phyloP scores from a whole-genome alignment of 2,329 filamentous ascomycete genomes.

The Aspergillus fumigatiaffinis region DNA sequence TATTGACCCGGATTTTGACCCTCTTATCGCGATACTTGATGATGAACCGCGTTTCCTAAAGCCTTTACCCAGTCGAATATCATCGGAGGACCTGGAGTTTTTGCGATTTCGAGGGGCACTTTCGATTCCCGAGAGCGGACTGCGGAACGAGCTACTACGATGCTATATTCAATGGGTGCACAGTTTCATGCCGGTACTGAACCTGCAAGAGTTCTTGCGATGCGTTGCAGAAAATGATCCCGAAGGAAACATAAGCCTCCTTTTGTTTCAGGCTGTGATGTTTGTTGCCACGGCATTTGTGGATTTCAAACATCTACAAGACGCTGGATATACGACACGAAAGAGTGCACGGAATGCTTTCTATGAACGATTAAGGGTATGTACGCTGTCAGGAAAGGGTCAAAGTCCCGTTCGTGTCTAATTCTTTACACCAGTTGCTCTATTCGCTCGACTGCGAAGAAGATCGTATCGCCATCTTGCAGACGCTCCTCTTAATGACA shows the following conservation, averaged over 20 bases:
- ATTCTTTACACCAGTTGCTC: slow-evolving; percentile 55
- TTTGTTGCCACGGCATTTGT: slow-evolving; percentile 83
- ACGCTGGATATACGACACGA: slow-evolving; percentile 69
- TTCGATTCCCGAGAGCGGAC: slow-evolving; percentile 60
- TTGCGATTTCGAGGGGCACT: slow-evolving; percentile 76
- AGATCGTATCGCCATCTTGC: slow-evolving; percentile 77
- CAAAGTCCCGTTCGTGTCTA: not conserved
- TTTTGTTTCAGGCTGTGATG: slow-evolving; percentile 90
- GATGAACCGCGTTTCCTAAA: slow-evolving; percentile 63
- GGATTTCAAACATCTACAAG: slow-evolving; percentile 66
- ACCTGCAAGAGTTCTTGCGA: slow-evolving; percentile 53
- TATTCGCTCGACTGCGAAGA: slow-evolving; percentile 91
- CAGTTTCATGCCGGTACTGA: slow-evolving; percentile 83
- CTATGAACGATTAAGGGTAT: slow-evolving; percentile 75
- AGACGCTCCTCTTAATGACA: slow-evolving; percentile 80
- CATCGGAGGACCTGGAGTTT: slow-evolving; percentile 73
- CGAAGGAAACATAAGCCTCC: slow-evolving; percentile 66
- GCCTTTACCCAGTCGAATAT: slow-evolving; percentile 68
- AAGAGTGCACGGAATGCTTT: slow-evolving; percentile 79
- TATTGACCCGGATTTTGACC: slow-evolving; percentile 37
- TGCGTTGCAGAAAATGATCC: slow-evolving; percentile 62
- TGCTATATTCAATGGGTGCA: slow-evolving; percentile 82
- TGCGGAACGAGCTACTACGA: slow-evolving; percentile 73
- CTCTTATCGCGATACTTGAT: slow-evolving; percentile 34
- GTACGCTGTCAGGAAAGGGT: slow-evolving; percentile 32